Percentiles rank a stretch among this genome's conserved stretches.
Evolutionary conservation across 1,139 yeast species (phyloP).

Genomic region (Zygosaccharomyces pseudobailii): DNA sequence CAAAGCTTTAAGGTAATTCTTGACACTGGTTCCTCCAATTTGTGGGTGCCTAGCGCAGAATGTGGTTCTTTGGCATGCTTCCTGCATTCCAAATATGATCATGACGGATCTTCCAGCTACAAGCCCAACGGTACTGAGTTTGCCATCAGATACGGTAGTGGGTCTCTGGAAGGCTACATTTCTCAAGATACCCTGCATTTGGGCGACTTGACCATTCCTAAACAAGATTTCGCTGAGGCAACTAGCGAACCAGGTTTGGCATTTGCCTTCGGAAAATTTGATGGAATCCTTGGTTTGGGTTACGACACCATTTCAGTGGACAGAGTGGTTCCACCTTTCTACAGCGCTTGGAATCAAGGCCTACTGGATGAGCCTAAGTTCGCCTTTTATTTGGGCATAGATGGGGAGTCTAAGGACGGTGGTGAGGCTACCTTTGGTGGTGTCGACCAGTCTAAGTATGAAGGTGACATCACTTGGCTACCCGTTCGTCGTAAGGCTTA

Average conservation of each 20-base stretch:
- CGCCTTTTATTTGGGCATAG: conserved; percentile 86
- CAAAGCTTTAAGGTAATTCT: conserved; percentile 85
- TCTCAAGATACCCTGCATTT: conserved; percentile 76
- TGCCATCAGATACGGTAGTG: conserved; percentile 86
- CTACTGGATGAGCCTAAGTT: conserved; percentile 79
- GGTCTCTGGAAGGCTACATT: conserved; percentile 84
- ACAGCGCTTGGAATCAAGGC: conserved; percentile 79
- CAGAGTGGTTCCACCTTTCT: conserved; percentile 86
- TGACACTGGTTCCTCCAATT: conserved; percentile 93
- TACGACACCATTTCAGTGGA: conserved; percentile 87
- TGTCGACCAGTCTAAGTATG: conserved; percentile 64
- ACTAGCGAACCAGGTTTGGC: conserved; percentile 97
- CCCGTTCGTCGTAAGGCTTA: conserved; percentile 99
- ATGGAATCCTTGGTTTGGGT: conserved; percentile 93
- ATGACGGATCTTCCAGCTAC: conserved; percentile 71
- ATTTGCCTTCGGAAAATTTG: conserved; percentile 96
- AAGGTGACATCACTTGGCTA: conserved; percentile 85
- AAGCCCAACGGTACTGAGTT: conserved; percentile 82
- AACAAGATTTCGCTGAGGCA: conserved; percentile 94
- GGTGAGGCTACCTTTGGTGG: conserved; percentile 97
- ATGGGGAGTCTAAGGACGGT: conserved; percentile 57
- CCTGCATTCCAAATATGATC: conserved; percentile 86
- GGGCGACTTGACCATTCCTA: conserved; percentile 78
- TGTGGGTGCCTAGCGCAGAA: conserved; percentile 91
- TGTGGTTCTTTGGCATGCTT: conserved; percentile 94